Percentiles rank a stretch among this genome's conserved stretches.
Evolutionary conservation across 345 rosid species (phyloP).

Genomic region (Leavenworthia alabamica): DNA sequence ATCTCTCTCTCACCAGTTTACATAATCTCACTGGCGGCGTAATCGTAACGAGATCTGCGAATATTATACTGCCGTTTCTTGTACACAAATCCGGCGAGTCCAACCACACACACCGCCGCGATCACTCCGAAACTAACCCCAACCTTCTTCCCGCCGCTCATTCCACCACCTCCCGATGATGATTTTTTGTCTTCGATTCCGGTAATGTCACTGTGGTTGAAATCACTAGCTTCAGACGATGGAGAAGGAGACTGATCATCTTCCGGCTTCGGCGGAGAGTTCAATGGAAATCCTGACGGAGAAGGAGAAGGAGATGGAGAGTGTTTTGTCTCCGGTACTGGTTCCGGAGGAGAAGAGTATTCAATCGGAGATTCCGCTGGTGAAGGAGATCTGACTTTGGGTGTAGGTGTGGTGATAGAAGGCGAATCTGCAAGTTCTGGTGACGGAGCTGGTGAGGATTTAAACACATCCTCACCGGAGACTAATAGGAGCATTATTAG

Average conservation of each 20-base stretch:
- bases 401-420: too few relatives aligned
- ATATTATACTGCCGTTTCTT: slow-evolving; percentile 60
- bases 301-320: slow-evolving; percentile 18
- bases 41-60: slow-evolving; percentile 46
- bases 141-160: slow-evolving; percentile 50
- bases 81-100: slow-evolving; percentile 44
- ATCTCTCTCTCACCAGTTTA: slow-evolving; percentile 30
- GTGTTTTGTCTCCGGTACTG: slow-evolving; percentile 19
- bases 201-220: slow-evolving; percentile 30
- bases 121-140: slow-evolving; percentile 46
- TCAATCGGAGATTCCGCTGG: slow-evolving; percentile 16
- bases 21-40: slow-evolving; percentile 55
- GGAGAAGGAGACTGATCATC: slow-evolving; percentile 14
- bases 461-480: too few relatives aligned
- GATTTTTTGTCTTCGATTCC: slow-evolving; percentile 14
- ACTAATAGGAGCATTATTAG: too few relatives aligned
- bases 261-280: slow-evolving; percentile 20
- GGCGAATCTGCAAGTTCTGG: too few relatives aligned
- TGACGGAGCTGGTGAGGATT: too few relatives aligned
- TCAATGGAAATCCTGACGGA: slow-evolving; percentile 23
- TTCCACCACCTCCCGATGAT: slow-evolving; percentile 31
- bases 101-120: slow-evolving; percentile 39
- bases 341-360: slow-evolving; percentile 22
- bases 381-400: slow-evolving; percentile 7
- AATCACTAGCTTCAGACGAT: slow-evolving; percentile 30